Base-by-base conservation (phyloP, 345 rosid genomes). In the Angophora floribunda region DNA sequence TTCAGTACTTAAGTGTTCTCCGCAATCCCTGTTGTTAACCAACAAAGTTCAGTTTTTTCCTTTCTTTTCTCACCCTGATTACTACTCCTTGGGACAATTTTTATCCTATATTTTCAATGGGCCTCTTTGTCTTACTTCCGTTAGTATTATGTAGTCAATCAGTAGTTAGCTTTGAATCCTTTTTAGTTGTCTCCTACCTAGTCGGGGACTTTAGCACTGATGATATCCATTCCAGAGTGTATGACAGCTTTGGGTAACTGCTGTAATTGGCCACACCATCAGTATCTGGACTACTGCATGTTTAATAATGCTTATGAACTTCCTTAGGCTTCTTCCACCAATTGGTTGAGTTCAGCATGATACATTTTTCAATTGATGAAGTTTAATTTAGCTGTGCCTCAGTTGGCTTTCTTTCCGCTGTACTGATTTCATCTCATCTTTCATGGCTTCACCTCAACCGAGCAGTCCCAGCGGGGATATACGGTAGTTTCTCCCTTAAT, bases 381-480 rank as follows among this genome's bases (percentile, higher is more conserved):
- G 26, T 21, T 75, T 75, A 75, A 41, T 75, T 75, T 75, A 75
- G 82, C 49, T 19, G 82, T 75, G 82, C 82, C 22, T 41, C 26
- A 13, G 79, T 11, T n/a, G 49, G 19, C 45, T 57, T 36, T 75
- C 52, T 52, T 32, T 63, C 59, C 85, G 86, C 93, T 90, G 59
- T 90, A 79, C 82, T 75, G 49, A 75, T 41, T 75, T 75, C 82
- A 41, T 75, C 88, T 86, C 87, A 41, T 89, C 59, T 89, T 80
- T 89, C 89, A 79, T 78, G 79, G 63, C 13, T 53, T 87, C 88
- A 85, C 52, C 52, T 92, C 85, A 61, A 50, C 59, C 85, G 94
- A 87, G 91, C 94, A 96, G 98, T 98, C 90, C 98, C 99, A 26
- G 98, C 98, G 28, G 97, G 99, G 75, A 96, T 98, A 86, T 97